These are phyloP conservation scores for Gastrolobium villosum DNA, from an alignment of 306 rosid species.

Conservation along the genomic window DNA sequence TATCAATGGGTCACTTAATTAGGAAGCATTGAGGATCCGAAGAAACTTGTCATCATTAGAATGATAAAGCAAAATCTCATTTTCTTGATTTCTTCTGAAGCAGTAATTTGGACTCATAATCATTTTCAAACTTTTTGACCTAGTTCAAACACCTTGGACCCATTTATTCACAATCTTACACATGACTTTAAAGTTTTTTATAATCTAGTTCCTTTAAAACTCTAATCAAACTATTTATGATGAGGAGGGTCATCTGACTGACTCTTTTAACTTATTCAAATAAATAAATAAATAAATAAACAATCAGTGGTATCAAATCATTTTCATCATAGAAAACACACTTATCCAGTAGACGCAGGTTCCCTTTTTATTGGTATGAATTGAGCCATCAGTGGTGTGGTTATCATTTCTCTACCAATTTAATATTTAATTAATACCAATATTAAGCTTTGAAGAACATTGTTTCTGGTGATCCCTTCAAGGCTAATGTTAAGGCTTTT, in stretches of 20 bases:
- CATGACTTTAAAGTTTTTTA: slow-evolving; percentile 10
- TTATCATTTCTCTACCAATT: slow-evolving; percentile 3
- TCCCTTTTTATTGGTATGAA: background rate
- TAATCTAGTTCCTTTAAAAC: slow-evolving; percentile 6
- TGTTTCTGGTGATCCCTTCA: slow-evolving; percentile 18
- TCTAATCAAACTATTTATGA: slow-evolving; percentile 44
- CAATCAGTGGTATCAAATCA: background rate
- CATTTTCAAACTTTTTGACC: slow-evolving; percentile 50
- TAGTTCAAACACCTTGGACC: slow-evolving; percentile 43
- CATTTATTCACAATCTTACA: slow-evolving; percentile 37
- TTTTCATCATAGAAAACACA: background rate
- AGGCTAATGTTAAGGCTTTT: background rate
- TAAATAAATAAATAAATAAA: background rate
- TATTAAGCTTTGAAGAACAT: slow-evolving; percentile 3
- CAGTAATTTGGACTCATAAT: slow-evolving; percentile 27
- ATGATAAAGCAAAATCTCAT: slow-evolving; percentile 16
- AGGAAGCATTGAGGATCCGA: slow-evolving; percentile 12
- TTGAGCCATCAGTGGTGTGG: background rate
- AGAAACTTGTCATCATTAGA: slow-evolving; percentile 40
- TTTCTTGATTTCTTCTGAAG: slow-evolving; percentile 20
- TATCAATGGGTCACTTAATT: slow-evolving; percentile 9
- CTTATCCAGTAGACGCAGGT: background rate
- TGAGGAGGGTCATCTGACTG: slow-evolving; percentile 9
- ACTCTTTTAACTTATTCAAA: slow-evolving; percentile 1
- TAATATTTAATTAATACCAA: slow-evolving; percentile 24